Evolutionary conservation across 2,329 filamentous ascomycete genomes (phyloP), one percentile per base, ranked within the genome.

Genomic region (Stagonosporopsis rhizophila): DNA sequence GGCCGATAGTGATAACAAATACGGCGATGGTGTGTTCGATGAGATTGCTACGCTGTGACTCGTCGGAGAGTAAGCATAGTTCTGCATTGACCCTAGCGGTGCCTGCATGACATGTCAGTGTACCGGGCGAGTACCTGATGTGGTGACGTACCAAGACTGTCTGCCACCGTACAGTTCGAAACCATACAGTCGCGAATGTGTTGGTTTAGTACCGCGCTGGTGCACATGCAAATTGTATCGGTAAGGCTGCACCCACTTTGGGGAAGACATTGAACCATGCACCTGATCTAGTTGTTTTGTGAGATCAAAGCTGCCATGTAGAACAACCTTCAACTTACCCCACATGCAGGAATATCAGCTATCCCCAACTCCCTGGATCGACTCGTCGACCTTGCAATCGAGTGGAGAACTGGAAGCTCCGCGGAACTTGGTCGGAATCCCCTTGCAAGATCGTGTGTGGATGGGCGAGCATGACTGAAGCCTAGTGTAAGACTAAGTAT

Each of bases 81-180:
- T 56, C 52, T 19, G 59, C 56, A 28, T 66, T 60, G 2, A 67
- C 61, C 30, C 54, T 48, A 4, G 56, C 53, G 23, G 63, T 60
- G 9, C 50, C 59, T 44, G 28, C 14, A 11, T 12, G 9, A 20
- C 7, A 11, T 5, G 7, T 38, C 35, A 38, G 41, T 15, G 4
- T 22, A 19, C 5, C 22, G 25, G 7, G 49, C 6, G 58, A 51
- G 0, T 55, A 62, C 12, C 44, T 50, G 34, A 60, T 8, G 12
- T 65, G 52, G 32, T 61, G 53, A 60, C 66, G 65, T 20, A 68
- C 52, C 58, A 44, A 51, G 14, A 34, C 22, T 51, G 8, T 68
- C 67, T 9, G 49, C 54, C 64, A 68, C 68, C 0, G 65, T 68
- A 44, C 65, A 69, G 25, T 68, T 69, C 17, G 49, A 46, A 12